Evolutionary conservation across 192 early-diverging fungal genomes (phyloP), one percentile per base, ranked within the genome.

Genomic region (Geranomyces variabilis): DNA sequence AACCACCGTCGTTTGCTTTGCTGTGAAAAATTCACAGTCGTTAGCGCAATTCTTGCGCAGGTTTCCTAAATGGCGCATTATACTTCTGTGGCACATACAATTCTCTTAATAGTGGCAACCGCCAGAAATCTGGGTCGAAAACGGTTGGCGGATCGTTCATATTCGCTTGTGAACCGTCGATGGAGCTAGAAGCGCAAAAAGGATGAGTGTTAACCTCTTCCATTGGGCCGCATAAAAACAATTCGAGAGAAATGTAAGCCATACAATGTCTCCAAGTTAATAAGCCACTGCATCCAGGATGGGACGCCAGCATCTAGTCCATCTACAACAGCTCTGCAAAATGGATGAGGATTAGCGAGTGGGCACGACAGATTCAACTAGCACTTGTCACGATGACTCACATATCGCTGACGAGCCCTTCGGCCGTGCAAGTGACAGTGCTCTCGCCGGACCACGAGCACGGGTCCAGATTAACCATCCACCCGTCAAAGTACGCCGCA

Each of bases 191-290:
- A 41, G 36, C 36, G 36, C 36, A 3, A 41, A 41, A 41, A 41
- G 10, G 10, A 3, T 41, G 36, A 41, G 36, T 41, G 3, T 41
- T 10, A 41, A 41, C 3, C 10, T 44, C 15, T 46, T 1, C 34
- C 3, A 12, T 62, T 36, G 24, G 34, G 34, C 8, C 28, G 41
- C 33, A 9, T 43, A 64, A 19, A 64, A 33, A 4, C 15, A 60
- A 17, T 17, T 60, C 21, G 29, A 2, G 31, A 8, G 7, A 19
- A 4, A 26, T 60, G 29, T 29, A 29, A 57, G 26, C 14, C 63
- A 43, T 64, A 64, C 63, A 64, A 45, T n/a, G 34, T 29, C 41
- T 15, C 28, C 41, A 64, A 7, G 44, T n/a, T 26, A 13, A 64
- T 29, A 7, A 64, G 41, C 63, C 63, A 64, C 41, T 29, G 34